Percentiles rank a stretch among this genome's conserved stretches.
phyloP scores from a whole-genome alignment of 768 basidiomycete species.

The Tylopilus balloui region DNA sequence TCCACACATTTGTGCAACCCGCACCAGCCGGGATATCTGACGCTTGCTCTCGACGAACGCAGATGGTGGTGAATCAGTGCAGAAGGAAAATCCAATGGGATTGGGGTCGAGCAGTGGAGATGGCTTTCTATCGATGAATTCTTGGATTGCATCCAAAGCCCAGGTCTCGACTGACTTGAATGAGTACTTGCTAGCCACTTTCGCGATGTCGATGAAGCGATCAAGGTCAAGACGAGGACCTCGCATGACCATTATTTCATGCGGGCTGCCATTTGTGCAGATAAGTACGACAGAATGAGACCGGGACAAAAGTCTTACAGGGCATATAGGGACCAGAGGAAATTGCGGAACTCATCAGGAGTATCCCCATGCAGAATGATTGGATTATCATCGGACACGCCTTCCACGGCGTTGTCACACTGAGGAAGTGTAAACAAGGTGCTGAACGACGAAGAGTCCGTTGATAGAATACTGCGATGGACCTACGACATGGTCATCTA shows the following conservation, averaged over 20 bases:
- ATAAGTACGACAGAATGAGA: neutral
- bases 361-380: constrained; percentile 61
- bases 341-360: constrained; percentile 61
- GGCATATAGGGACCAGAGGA: constrained; percentile 75
- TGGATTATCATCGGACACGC: constrained; percentile 60
- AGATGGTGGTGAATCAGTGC: constrained; percentile 28
- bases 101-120: constrained; percentile 47
- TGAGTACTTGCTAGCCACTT: constrained; percentile 66
- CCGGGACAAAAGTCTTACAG: constrained; percentile 41
- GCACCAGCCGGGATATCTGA: constrained; percentile 56
- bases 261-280: constrained; percentile 43
- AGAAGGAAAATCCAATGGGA: constrained; percentile 28
- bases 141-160: constrained; percentile 70
- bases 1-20: constrained; percentile 62
- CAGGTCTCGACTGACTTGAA: constrained; percentile 73
- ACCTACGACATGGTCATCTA: constrained; percentile 36
- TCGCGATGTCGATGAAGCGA: constrained; percentile 57
- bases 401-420: constrained; percentile 48
- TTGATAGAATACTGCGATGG: constrained; percentile 55
- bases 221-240: constrained; percentile 48
- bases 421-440: constrained; percentile 67
- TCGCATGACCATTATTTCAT: constrained; percentile 50
- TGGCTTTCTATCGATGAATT: constrained; percentile 56
- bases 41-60: constrained; percentile 38
- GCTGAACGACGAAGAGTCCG: constrained; percentile 60